These are phyloP conservation scores for Zygoascus flipseniorum DNA, from an alignment of 805 yeast genomes.

Conservation along the genomic window DNA sequence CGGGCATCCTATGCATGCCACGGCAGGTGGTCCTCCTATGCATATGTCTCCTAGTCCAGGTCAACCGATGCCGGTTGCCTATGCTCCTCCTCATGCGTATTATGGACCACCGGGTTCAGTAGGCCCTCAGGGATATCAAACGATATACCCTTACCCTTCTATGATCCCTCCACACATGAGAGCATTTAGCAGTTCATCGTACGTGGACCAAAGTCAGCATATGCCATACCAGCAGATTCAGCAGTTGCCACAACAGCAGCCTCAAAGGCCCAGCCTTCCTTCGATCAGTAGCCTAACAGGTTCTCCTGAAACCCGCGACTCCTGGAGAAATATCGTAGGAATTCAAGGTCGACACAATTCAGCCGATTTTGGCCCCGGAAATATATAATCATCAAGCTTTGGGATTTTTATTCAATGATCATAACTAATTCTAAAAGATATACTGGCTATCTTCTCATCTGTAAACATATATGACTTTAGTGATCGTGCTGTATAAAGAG, in stretches of 20 bases:
- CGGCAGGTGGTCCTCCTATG: not conserved
- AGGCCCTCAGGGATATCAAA: not conserved
- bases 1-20: not conserved
- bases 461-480: too few relatives aligned
- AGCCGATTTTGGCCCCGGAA: too few relatives aligned
- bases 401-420: too few relatives aligned
- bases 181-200: not conserved
- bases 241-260: not conserved
- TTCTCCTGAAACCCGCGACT: not conserved
- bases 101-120: not conserved
- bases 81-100: not conserved
- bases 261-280: not conserved
- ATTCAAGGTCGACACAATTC: not conserved
- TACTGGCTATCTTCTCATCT: too few relatives aligned
- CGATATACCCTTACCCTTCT: not conserved
- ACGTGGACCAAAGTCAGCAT: not conserved
- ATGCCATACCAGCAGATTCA: not conserved
- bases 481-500: too few relatives aligned
- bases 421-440: too few relatives aligned
- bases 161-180: not conserved
- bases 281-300: not conserved
- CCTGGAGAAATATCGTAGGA: not conserved
- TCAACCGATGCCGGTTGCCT: not conserved
- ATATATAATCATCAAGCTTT: too few relatives aligned
- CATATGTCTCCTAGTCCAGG: not conserved